phyloP scores from a whole-genome alignment of 2,329 filamentous ascomycete species.

The Hymenoscyphus occultus region DNA sequence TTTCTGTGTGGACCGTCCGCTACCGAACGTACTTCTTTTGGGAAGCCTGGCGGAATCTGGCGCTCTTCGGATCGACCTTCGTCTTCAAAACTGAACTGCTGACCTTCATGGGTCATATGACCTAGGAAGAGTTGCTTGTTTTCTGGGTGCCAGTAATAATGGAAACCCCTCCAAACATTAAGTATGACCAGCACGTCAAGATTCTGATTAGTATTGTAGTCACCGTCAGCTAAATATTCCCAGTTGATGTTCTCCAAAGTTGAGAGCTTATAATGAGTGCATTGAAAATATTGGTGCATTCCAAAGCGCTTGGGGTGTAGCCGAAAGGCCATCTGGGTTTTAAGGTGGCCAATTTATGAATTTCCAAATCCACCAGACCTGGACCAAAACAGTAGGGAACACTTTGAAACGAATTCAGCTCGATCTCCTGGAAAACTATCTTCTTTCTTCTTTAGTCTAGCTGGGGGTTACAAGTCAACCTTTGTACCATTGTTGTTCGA shows the following conservation, averaged over 20 bases:
- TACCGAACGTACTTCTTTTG: background rate
- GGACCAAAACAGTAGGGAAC: background rate
- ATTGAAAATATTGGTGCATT: background rate
- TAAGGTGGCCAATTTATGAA: background rate
- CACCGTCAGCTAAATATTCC: background rate
- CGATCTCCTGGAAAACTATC: slow-evolving; percentile 10
- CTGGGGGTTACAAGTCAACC: slow-evolving; percentile 29
- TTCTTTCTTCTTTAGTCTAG: slow-evolving; percentile 11
- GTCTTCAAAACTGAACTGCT: slow-evolving; percentile 4
- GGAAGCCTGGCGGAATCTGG: background rate
- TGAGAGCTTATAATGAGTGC: background rate
- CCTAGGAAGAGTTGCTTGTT: slow-evolving; percentile 14
- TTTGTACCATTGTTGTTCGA: slow-evolving; percentile 27
- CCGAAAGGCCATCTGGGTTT: background rate
- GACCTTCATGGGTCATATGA: slow-evolving; percentile 21
- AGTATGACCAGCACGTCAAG: slow-evolving; percentile 7
- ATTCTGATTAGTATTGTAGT: slow-evolving; percentile 10
- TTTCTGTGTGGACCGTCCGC: background rate
- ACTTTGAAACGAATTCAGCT: background rate
- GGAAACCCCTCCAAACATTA: background rate
- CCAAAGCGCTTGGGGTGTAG: background rate
- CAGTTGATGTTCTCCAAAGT: background rate
- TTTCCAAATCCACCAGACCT: background rate
- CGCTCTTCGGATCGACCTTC: background rate
- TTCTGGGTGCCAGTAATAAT: slow-evolving; percentile 3